Conservation (phyloP, 768 basidiomycete genomes). For the Paxillus involutus region DNA sequence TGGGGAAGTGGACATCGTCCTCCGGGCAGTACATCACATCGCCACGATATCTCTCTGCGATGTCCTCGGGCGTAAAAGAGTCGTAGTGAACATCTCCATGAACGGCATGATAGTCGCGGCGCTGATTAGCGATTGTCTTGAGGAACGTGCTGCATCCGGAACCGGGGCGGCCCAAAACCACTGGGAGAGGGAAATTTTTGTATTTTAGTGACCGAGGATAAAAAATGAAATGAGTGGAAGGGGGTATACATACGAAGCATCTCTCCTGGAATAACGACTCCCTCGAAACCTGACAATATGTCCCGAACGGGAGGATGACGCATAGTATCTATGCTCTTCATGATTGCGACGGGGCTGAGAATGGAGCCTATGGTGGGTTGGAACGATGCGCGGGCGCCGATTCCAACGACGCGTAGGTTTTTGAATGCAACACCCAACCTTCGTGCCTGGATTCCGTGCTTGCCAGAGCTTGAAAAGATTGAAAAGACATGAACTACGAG, state of each 20-base stretch:
- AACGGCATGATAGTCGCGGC: constrained; percentile 40
- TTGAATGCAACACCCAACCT: constrained; percentile 52
- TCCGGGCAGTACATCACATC: constrained; percentile 44
- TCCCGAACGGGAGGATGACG: constrained; percentile 63
- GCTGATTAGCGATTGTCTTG: constrained; percentile 50
- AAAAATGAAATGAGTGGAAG: not conserved
- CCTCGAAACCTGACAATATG: constrained; percentile 65
- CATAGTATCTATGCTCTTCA: constrained; percentile 38
- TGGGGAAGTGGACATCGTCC: constrained; percentile 51
- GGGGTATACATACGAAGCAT: constrained; percentile 66
- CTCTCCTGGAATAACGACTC: constrained; percentile 65
- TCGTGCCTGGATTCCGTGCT: constrained; percentile 33
- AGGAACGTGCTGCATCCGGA: constrained; percentile 54
- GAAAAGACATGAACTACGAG: not conserved
- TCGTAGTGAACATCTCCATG: constrained; percentile 43
- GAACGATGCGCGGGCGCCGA: constrained; percentile 41
- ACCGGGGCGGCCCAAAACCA: constrained; percentile 83
- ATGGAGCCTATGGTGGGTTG: constrained; percentile 55
- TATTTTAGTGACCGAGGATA: not conserved
- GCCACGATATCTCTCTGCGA: constrained; percentile 46
- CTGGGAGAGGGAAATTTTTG: constrained; percentile 30
- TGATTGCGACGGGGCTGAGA: constrained; percentile 43
- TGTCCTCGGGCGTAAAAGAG: constrained; percentile 44
- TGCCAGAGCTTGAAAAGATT: constrained; percentile 27
- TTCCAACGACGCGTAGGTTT: constrained; percentile 52